Base-by-base conservation (phyloP, 306 rosid genomes). In the Adenanthera pavonina region DNA sequence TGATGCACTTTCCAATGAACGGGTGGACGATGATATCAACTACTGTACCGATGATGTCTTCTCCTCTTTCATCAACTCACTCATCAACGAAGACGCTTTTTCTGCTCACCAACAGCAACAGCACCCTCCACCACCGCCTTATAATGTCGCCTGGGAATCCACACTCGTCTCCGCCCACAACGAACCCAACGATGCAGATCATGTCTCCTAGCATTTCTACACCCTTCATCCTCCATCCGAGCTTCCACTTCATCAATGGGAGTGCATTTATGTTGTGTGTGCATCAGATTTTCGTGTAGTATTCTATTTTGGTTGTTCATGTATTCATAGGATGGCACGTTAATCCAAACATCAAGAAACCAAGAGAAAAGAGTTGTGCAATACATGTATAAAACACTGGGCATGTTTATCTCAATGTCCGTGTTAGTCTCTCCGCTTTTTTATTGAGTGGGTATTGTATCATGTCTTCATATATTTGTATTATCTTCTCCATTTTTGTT, bases 31-130 rank as follows among this genome's bases (percentile, higher is more conserved):
- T 8, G 82, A 78, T 36, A 44, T 85, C 1, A 85, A 81, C 72
- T 86, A 89, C 44, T 82, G 90, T 57, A 10, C 83, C 3, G 98
- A 94, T 10, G 97, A 92, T 13, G 85, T 85, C 1, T 90, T 94
- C 79, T 89, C 95, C 56, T 92, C 98, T 46, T 90, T 94, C 75
- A 85, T 94, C 68, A 90, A 92, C 62, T 94, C 98, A 1, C 43
- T 89, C 80, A 94, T 92, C 85, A 89, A 92, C 9, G 97, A 94
- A 1, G 98, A 92, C 38, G 89, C 91, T 15, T 90, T 89, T 69
- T 41, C 84, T 20, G 46, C 85, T 0, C 87, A 82, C 3, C 68
- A 61, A 4, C 82, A 81, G 43, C 91, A 75, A 1, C 85, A 53
- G 6, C 89, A 84, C 15, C 76, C 81, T 75, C 16, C 60, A 6